These are phyloP conservation scores for Hypoxylon trugodes DNA, from an alignment of 495 filamentous ascomycete genomes.

Conservation along the genomic window DNA sequence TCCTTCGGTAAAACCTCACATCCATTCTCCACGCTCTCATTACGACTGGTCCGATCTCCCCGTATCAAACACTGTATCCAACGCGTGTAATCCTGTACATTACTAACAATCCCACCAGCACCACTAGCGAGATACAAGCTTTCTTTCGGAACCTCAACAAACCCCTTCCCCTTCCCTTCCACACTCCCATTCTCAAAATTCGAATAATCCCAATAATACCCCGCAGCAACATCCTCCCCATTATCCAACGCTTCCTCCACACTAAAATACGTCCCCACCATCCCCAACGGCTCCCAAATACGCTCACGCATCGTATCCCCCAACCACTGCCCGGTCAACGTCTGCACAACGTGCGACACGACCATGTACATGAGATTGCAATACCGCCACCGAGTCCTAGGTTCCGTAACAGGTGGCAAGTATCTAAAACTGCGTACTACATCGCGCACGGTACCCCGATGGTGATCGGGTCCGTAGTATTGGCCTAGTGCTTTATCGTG, in stretches of 20 bases:
- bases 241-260: conserved; percentile 44
- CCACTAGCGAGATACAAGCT: conserved; percentile 49
- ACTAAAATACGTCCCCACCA: conserved; percentile 60
- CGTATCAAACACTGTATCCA: conserved; percentile 53
- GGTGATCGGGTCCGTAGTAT: not conserved
- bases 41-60: conserved; percentile 6
- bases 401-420: conserved; percentile 50
- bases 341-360: conserved; percentile 54
- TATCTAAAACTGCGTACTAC: conserved; percentile 53
- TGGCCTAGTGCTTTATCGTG: conserved; percentile 46
- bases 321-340: conserved; percentile 51
- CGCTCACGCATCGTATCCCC: conserved; percentile 50
- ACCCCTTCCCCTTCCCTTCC: not conserved
- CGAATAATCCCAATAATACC: conserved; percentile 45
- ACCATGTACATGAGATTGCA: conserved; percentile 63
- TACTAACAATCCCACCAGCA: conserved; percentile 60
- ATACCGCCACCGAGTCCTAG: conserved; percentile 57
- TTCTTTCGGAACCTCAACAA: conserved; percentile 30
- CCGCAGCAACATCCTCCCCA: conserved; percentile 25
- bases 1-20: conserved; percentile 44
- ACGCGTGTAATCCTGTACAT: conserved; percentile 60
- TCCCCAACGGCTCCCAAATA: conserved; percentile 60
- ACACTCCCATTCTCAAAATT: not conserved
- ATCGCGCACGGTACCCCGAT: conserved; percentile 26
- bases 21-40: conserved; percentile 2